Evolutionary conservation across 495 filamentous ascomycete genomes (phyloP).

Genomic region (Neurospora tetrasperma): DNA sequence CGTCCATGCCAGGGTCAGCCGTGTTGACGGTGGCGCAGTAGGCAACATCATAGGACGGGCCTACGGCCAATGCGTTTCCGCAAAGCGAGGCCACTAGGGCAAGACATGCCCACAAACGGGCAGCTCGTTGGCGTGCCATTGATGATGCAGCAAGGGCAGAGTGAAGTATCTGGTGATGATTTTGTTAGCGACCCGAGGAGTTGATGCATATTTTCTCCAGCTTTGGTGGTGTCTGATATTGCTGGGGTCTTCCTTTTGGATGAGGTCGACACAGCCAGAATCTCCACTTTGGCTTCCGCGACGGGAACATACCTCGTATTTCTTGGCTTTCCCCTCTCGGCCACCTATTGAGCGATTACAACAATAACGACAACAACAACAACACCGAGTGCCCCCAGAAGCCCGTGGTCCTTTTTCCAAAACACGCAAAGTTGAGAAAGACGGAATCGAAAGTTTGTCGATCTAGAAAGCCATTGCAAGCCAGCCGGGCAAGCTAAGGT

Average conservation of each 20-base stretch:
- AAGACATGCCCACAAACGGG: constrained; percentile 14
- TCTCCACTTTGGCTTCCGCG: not conserved
- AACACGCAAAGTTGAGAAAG: not conserved
- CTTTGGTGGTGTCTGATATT: not conserved
- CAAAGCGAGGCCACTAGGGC: constrained; percentile 9
- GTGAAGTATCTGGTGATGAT: not conserved
- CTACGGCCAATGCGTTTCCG: constrained; percentile 4
- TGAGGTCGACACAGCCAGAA: not conserved
- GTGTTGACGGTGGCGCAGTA: constrained; percentile 37
- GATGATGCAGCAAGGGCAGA: not conserved
- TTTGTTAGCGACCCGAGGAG: not conserved
- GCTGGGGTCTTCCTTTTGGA: not conserved
- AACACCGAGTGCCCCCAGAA: not conserved
- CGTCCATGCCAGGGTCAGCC: constrained; percentile 8
- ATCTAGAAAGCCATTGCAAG: not conserved
- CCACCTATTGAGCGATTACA: not conserved
- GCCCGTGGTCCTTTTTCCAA: not conserved
- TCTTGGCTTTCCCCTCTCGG: not conserved
- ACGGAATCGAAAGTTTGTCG: not conserved
- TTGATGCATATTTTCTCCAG: not conserved
- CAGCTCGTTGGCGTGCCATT: constrained; percentile 15
- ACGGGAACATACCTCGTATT: not conserved
- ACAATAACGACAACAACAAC: not conserved
- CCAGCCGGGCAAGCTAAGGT: not conserved
- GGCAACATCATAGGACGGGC: constrained; percentile 22